A percentile compares a stretch with the other conserved stretches of the same genome.
phyloP scores from a whole-genome alignment of 305 asterid species.

The Salvia sclarea region DNA sequence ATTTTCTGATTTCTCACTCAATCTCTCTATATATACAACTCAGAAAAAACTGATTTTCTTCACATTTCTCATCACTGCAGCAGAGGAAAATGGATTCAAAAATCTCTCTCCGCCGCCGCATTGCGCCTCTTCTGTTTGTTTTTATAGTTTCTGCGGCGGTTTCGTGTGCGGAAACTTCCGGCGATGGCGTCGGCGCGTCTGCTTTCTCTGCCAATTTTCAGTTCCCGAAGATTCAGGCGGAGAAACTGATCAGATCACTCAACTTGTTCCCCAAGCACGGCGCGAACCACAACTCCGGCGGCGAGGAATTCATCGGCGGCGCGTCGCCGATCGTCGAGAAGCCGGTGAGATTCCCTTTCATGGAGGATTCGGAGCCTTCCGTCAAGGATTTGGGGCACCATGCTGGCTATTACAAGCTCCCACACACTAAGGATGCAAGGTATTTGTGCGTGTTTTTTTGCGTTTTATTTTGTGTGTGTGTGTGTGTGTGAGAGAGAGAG shows the following conservation, averaged over 20 bases:
- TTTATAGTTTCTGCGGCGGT: slow-evolving; percentile 28
- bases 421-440: slow-evolving; percentile 68
- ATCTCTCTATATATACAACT: slow-evolving; percentile 27
- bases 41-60: no score
- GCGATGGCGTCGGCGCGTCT: neutral
- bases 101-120: slow-evolving; percentile 9
- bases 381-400: slow-evolving; percentile 66
- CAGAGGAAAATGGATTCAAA: slow-evolving; percentile 38
- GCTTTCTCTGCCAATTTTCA: slow-evolving; percentile 22
- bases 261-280: slow-evolving; percentile 71
- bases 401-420: slow-evolving; percentile 71
- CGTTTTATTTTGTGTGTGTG: neutral
- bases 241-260: slow-evolving; percentile 52
- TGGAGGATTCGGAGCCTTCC: slow-evolving; percentile 43
- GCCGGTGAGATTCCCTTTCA: slow-evolving; percentile 42
- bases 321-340: slow-evolving; percentile 56
- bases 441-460: neutral
- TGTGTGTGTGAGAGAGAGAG: neutral
- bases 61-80: no score
- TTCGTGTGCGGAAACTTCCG: slow-evolving; percentile 33
- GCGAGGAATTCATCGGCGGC: slow-evolving; percentile 9
- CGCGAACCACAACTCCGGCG: slow-evolving; percentile 34
- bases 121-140: slow-evolving; percentile 30
- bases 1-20: slow-evolving; percentile 38
- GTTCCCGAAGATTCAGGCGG: slow-evolving; percentile 44